Evolutionary conservation across 2,329 filamentous ascomycete genomes (phyloP).

Genomic region (Magnaporthales sp.): DNA sequence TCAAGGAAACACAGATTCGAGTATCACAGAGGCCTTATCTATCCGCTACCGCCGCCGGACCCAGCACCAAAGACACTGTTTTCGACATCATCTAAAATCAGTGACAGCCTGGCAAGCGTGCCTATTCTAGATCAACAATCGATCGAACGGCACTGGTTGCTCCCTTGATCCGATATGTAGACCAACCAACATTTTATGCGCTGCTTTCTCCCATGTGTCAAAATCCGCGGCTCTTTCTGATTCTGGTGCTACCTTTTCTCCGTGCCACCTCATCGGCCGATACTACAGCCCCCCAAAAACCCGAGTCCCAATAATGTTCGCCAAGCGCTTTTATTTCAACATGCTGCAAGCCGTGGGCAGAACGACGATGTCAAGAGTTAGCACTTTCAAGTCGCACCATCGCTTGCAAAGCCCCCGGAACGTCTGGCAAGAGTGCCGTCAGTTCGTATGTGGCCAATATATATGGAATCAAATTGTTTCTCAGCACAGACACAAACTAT

Average conservation of each 20-base stretch:
- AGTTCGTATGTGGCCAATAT: too few species aligned
- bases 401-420: too few species aligned
- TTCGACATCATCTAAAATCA: neutral
- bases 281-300: neutral
- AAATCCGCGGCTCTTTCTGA: neutral
- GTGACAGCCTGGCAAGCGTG: neutral
- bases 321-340: neutral
- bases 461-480: too few species aligned
- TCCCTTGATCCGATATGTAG: neutral
- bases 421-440: too few species aligned
- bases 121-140: neutral
- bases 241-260: neutral
- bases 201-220: neutral
- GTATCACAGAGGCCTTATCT: neutral
- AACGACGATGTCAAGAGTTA: neutral
- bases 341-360: neutral
- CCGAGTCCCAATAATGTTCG: neutral
- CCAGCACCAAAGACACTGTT: neutral
- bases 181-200: neutral
- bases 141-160: neutral
- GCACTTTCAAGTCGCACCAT: neutral
- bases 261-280: neutral
- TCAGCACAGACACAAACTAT: too few species aligned
- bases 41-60: neutral
- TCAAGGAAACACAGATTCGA: neutral